phyloP scores from a whole-genome alignment of 2,329 filamentous ascomycete species.

The Fusarium xyrophilum region DNA sequence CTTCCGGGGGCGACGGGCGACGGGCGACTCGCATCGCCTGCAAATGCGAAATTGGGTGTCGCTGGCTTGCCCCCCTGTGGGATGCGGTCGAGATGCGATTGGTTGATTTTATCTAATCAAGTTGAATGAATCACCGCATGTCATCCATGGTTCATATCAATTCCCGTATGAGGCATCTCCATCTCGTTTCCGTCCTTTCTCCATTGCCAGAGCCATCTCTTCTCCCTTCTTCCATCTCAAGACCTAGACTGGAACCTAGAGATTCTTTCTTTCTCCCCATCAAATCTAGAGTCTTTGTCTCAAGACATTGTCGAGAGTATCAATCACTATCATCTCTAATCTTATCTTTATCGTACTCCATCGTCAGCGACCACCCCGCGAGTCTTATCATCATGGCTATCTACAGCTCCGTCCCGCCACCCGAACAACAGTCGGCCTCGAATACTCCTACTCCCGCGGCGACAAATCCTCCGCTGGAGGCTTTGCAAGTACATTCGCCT shows the following conservation, averaged over 20 bases:
- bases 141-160: constrained; percentile 34
- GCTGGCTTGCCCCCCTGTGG: constrained; percentile 39
- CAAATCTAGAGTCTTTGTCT: background rate
- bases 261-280: background rate
- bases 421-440: constrained; percentile 44
- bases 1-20: constrained; percentile 18
- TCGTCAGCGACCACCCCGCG: constrained; percentile 1
- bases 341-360: background rate
- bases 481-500: constrained; percentile 27
- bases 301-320: background rate
- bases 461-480: constrained; percentile 25
- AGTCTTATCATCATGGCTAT: constrained; percentile 55
- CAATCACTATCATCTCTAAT: background rate
- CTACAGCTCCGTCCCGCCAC: constrained; percentile 60
- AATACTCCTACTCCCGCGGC: constrained; percentile 20
- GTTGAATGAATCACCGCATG: constrained; percentile 36
- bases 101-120: constrained; percentile 23
- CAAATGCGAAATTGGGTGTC: constrained; percentile 13
- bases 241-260: background rate
- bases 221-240: constrained; percentile 2
- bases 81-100: constrained; percentile 45
- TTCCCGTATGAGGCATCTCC: constrained; percentile 10
- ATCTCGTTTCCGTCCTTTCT: background rate
- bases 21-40: constrained; percentile 61
- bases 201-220: constrained; percentile 3